Conservation (phyloP, 176 grass and related monocot genomes). For the Ensete glaucum region DNA sequence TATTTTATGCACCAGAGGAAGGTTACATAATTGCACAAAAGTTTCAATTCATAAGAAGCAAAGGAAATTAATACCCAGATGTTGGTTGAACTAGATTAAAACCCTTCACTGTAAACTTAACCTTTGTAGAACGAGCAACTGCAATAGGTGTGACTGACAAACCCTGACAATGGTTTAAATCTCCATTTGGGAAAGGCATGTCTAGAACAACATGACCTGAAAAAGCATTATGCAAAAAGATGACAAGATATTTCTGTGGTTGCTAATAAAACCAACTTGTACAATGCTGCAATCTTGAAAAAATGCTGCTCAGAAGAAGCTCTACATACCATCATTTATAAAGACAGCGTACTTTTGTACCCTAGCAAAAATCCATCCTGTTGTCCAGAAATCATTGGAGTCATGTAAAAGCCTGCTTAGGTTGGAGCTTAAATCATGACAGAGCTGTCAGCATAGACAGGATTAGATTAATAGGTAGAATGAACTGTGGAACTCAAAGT, state of each 20-base stretch:
- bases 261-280: not conserved
- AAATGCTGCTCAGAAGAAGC: slow-evolving; percentile 4
- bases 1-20: not conserved
- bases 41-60: not conserved
- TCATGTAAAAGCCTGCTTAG: slow-evolving; percentile 50
- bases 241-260: not conserved
- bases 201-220: slow-evolving; percentile 57
- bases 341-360: slow-evolving; percentile 47
- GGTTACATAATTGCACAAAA: not conserved
- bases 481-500: slow-evolving; percentile 1
- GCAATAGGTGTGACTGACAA: slow-evolving; percentile 57
- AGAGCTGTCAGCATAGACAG: slow-evolving; percentile 38
- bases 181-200: slow-evolving; percentile 33
- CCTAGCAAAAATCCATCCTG: slow-evolving; percentile 64
- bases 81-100: slow-evolving; percentile 59
- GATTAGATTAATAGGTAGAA: not conserved
- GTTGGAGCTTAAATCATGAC: slow-evolving; percentile 41
- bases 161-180: slow-evolving; percentile 38
- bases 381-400: slow-evolving; percentile 49
- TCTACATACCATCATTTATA: slow-evolving; percentile 56
- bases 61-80: slow-evolving; percentile 41
- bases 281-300: slow-evolving; percentile 18
- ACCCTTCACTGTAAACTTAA: slow-evolving; percentile 62
- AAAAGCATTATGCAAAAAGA: slow-evolving; percentile 18
- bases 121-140: slow-evolving; percentile 38